phyloP scores from a whole-genome alignment of 2,329 filamentous ascomycete species.

The Clathrospora elynae region DNA sequence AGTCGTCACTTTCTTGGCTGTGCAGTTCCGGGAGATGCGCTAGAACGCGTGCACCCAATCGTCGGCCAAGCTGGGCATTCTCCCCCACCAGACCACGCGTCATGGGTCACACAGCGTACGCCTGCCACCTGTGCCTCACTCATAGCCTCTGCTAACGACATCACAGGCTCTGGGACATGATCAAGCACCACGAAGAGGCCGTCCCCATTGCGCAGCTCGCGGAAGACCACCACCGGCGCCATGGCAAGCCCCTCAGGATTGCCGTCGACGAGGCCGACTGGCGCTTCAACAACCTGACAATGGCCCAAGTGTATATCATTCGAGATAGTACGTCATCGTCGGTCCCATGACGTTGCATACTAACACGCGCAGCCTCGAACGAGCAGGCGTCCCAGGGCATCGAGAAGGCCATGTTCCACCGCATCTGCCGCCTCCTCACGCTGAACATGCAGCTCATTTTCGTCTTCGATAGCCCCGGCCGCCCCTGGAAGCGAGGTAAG shows the following conservation, averaged over 20 bases:
- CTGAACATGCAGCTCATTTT: conserved; percentile 60
- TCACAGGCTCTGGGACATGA: conserved; percentile 46
- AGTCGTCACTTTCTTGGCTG: no score
- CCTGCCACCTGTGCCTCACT: not conserved
- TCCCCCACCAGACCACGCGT: conserved; percentile 1
- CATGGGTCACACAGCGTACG: conserved; percentile 35
- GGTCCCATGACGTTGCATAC: not conserved
- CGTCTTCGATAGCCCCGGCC: conserved; percentile 60
- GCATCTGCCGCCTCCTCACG: conserved; percentile 54
- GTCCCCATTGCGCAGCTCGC: conserved; percentile 47
- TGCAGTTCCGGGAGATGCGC: not conserved
- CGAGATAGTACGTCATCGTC: conserved; percentile 35
- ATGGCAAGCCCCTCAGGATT: conserved; percentile 48
- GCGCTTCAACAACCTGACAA: conserved; percentile 52
- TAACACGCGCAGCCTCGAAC: conserved; percentile 24
- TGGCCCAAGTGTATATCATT: conserved; percentile 43
- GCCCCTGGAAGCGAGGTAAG: conserved; percentile 45
- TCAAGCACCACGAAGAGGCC: conserved; percentile 45
- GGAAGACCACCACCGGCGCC: conserved; percentile 42
- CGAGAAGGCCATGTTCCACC: conserved; percentile 51
- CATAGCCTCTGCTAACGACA: conserved; percentile 1
- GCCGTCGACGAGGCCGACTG: conserved; percentile 54
- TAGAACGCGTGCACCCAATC: conserved; percentile 13
- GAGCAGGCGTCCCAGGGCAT: conserved; percentile 48
- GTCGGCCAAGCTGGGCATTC: conserved; percentile 1